A percentile compares a stretch with the other conserved stretches of the same genome.
Conservation (phyloP, 202 grass and related monocot genomes). For the Setaria viridis region DNA sequence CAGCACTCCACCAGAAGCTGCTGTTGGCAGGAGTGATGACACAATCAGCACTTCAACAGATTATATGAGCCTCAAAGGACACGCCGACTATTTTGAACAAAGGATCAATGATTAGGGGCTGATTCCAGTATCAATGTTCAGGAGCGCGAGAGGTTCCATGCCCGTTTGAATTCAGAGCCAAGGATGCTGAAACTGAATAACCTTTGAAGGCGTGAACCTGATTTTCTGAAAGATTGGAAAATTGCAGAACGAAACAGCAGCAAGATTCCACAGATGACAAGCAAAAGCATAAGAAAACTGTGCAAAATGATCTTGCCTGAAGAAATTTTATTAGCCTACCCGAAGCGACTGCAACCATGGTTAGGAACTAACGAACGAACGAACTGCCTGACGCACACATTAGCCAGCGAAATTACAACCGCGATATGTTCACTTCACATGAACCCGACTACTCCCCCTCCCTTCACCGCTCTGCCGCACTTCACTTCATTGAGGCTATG, state of each 20-base stretch:
- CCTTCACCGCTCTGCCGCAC: slow-evolving; percentile 43
- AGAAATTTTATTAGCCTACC: slow-evolving; percentile 48
- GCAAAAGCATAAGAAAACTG: not conserved
- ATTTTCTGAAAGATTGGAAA: not conserved
- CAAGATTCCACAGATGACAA: not conserved
- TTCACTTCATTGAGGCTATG: slow-evolving; percentile 78
- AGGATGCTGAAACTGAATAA: not conserved
- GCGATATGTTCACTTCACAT: slow-evolving; percentile 42
- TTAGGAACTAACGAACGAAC: slow-evolving; percentile 29
- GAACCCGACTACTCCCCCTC: not conserved
- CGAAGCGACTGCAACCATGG: not conserved
- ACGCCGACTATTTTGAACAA: not conserved
- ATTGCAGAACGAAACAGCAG: not conserved
- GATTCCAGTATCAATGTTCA: not conserved
- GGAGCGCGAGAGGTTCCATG: too few species aligned
- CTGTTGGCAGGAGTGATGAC: not conserved
- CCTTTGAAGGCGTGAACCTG: not conserved
- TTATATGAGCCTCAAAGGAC: not conserved
- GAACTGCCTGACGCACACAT: slow-evolving; percentile 37
- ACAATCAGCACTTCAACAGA: not conserved
- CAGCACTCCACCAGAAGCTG: not conserved
- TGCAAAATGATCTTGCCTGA: slow-evolving; percentile 15
- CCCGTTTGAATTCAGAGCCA: too few species aligned
- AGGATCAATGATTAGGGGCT: not conserved
- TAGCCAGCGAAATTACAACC: slow-evolving; percentile 37